Evolutionary conservation across 371 early-diverging fungal genomes (phyloP).

Genomic region (Lichtheimia hyalospora): DNA sequence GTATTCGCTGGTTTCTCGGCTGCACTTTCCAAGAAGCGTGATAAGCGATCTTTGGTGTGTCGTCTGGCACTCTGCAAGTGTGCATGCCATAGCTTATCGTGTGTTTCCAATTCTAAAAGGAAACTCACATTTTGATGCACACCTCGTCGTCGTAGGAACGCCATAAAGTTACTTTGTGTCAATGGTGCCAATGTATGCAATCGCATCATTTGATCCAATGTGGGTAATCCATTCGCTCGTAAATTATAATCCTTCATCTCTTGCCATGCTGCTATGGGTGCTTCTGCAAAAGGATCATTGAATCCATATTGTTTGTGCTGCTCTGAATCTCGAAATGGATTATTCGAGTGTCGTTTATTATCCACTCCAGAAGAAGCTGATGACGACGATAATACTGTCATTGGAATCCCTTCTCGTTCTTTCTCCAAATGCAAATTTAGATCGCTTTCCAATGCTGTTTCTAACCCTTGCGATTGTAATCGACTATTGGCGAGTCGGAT

Average conservation of each 20-base stretch:
- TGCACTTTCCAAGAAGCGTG: constrained; percentile 25
- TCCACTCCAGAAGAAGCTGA: background rate
- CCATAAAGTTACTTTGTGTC: constrained; percentile 38
- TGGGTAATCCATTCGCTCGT: constrained; percentile 47
- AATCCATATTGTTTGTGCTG: constrained; percentile 40
- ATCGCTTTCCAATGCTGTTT: constrained; percentile 41
- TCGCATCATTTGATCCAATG: constrained; percentile 51
- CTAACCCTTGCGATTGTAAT: constrained; percentile 27
- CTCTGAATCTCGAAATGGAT: background rate
- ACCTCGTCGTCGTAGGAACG: constrained; percentile 34
- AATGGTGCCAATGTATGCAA: constrained; percentile 38
- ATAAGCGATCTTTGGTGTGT: constrained; percentile 25
- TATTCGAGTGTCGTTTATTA: background rate
- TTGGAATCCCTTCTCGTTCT: constrained; percentile 39
- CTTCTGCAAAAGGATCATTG: constrained; percentile 42
- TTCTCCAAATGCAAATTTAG: constrained; percentile 27
- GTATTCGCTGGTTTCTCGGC: constrained; percentile 11
- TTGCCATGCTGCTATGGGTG: constrained; percentile 54
- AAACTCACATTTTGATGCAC: constrained; percentile 48
- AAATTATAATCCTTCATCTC: constrained; percentile 52
- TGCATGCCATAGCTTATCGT: constrained; percentile 48
- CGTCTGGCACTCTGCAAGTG: constrained; percentile 29
- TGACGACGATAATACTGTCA: constrained; percentile 20
- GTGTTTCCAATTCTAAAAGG: constrained; percentile 45
- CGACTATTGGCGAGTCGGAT: constrained; percentile 51